phyloP scores from a whole-genome alignment of 148 eudicot genomes.

The Salicornia ramosissima region DNA sequence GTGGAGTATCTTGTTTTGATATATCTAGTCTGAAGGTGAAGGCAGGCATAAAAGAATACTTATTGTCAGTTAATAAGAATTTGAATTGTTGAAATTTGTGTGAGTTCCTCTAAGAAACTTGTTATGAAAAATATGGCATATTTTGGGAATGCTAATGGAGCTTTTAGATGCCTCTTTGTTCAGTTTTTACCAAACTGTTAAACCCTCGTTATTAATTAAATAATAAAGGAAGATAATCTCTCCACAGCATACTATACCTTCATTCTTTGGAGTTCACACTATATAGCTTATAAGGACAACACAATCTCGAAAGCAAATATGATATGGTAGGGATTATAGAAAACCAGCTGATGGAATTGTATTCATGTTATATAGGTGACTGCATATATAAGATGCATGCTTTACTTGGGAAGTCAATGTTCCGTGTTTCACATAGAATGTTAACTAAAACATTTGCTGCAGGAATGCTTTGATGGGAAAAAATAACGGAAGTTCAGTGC shows the following conservation, averaged over 20 bases:
- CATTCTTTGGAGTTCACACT: not conserved
- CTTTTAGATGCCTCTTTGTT: no score
- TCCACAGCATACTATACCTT: no score
- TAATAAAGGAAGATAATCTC: not conserved
- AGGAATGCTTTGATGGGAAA: constrained; percentile 53
- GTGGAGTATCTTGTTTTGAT: not conserved
- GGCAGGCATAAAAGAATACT: not conserved
- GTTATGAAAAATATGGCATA: no score
- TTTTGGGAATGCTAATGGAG: no score
- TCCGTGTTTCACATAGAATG: not conserved
- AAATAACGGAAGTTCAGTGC: constrained; percentile 32
- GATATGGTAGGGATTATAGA: not conserved
- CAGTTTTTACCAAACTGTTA: not conserved
- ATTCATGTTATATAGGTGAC: not conserved
- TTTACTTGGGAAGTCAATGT: not conserved
- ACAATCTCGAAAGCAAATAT: no score
- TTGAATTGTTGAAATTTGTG: not conserved
- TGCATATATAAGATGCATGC: not conserved
- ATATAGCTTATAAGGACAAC: not conserved
- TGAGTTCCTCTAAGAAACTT: not conserved
- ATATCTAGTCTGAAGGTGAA: not conserved
- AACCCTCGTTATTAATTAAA: not conserved
- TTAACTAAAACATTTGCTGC: constrained; percentile 6
- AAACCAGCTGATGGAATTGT: not conserved
- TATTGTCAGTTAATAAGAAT: not conserved